Conservation (phyloP, 371 early-diverging fungal species). For the Choanephora cucurbitarum region DNA sequence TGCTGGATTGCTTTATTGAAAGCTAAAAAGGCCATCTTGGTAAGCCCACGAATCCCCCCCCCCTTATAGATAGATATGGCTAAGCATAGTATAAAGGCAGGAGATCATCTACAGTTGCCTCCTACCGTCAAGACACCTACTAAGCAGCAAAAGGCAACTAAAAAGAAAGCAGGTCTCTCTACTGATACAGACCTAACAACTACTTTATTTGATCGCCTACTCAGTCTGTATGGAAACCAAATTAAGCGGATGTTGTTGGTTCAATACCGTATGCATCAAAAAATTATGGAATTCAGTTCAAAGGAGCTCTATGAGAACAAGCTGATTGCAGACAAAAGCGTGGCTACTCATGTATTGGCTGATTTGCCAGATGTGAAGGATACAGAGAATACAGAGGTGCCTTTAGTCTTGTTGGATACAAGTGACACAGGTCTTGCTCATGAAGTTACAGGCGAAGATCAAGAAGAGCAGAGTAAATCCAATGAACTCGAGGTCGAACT, state of each 20-base stretch:
- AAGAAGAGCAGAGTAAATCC: constrained; percentile 63
- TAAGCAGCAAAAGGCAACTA: constrained; percentile 13
- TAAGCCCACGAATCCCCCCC: no score
- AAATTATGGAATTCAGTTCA: constrained; percentile 82
- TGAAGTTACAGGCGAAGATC: constrained; percentile 54
- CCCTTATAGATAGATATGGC: no score
- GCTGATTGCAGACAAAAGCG: constrained; percentile 69
- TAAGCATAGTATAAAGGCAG: no score
- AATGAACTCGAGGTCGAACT: constrained; percentile 80
- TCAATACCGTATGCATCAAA: constrained; percentile 90
- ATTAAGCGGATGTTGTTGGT: constrained; percentile 73
- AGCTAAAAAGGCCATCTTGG: constrained; percentile 78
- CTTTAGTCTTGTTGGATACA: constrained; percentile 79
- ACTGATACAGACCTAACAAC: constrained; percentile 38
- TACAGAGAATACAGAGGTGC: constrained; percentile 60
- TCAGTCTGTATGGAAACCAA: constrained; percentile 54
- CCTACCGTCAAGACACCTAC: constrained; percentile 72
- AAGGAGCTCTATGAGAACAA: constrained; percentile 61
- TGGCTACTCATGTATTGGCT: constrained; percentile 62
- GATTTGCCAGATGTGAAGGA: constrained; percentile 62
- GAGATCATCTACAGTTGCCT: constrained; percentile 94
- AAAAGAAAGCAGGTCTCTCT: constrained; percentile 25
- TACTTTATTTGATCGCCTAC: constrained; percentile 75
- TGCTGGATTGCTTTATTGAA: constrained; percentile 89
- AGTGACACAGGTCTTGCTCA: constrained; percentile 61